Conservation (phyloP, 2,329 filamentous ascomycete genomes). For the Plenodomus tracheiphilus region DNA sequence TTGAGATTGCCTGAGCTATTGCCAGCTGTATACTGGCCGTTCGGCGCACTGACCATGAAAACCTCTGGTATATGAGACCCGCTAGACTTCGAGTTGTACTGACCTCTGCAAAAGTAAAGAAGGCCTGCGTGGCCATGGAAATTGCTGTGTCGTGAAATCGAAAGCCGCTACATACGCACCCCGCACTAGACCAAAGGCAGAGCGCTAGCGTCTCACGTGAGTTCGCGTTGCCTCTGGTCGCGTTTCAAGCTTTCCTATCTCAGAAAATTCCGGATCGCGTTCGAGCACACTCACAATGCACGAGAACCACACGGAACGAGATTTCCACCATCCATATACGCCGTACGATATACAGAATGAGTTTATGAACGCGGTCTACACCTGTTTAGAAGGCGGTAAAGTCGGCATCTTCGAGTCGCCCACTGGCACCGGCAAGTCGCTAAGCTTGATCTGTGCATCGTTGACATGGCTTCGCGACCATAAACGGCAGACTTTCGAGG, state of each 20-base stretch:
- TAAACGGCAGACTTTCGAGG: conserved; percentile 65
- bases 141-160: too few relatives aligned
- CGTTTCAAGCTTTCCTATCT: not conserved
- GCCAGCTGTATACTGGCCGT: too few relatives aligned
- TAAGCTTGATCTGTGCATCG: conserved; percentile 87
- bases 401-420: conserved; percentile 90
- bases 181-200: too few relatives aligned
- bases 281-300: conserved; percentile 15
- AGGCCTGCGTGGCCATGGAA: too few relatives aligned
- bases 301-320: conserved; percentile 23
- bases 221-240: not conserved
- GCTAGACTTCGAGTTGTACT: too few relatives aligned
- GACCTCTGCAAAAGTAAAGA: too few relatives aligned
- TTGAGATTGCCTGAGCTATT: too few relatives aligned
- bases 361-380: conserved; percentile 84
- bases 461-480: conserved; percentile 89
- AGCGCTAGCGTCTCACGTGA: not conserved
- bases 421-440: conserved; percentile 90
- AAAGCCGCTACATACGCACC: too few relatives aligned
- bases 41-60: too few relatives aligned
- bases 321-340: conserved; percentile 85
- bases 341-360: conserved; percentile 86
- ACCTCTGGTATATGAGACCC: too few relatives aligned
- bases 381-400: conserved; percentile 76
- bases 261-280: not conserved